Percentiles rank a stretch among this genome's conserved stretches.
These are phyloP conservation scores for Scortechinia acanthostroma DNA, from an alignment of 2,329 filamentous ascomycete species.

Conservation along the genomic window DNA sequence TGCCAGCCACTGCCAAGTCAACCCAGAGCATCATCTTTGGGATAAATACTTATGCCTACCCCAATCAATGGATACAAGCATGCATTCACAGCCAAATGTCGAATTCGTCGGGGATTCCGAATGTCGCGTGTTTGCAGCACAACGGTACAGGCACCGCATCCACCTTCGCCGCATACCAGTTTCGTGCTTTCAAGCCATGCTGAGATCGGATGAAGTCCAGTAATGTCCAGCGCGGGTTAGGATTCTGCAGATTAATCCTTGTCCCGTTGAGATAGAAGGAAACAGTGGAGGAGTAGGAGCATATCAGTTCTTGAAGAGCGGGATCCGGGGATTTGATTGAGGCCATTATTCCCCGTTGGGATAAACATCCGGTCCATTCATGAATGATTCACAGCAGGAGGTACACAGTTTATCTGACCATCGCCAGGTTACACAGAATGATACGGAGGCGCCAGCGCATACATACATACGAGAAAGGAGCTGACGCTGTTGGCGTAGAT, in stretches of 20 bases:
- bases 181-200: conserved; percentile 94
- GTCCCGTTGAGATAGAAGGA: conserved; percentile 94
- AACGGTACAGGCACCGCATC: conserved; percentile 92
- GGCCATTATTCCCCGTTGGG: too few relatives aligned
- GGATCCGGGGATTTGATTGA: neutral
- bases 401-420: too few relatives aligned
- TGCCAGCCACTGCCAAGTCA: too few relatives aligned
- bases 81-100: conserved; percentile 94
- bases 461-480: too few relatives aligned
- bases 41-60: neutral
- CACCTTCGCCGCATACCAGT: conserved; percentile 90
- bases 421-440: too few relatives aligned
- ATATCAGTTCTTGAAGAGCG: neutral
- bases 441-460: too few relatives aligned
- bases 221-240: conserved; percentile 86
- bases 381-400: too few relatives aligned
- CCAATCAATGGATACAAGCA: conserved; percentile 80
- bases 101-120: conserved; percentile 71
- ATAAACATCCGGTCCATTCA: too few relatives aligned
- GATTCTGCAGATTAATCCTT: conserved; percentile 74
- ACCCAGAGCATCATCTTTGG: too few relatives aligned
- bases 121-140: conserved; percentile 45
- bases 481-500: too few relatives aligned
- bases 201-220: conserved; percentile 80
- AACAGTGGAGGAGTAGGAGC: conserved; percentile 44